phyloP scores from a whole-genome alignment of 1,139 yeast species.

The Yamadazyma taylorii region DNA sequence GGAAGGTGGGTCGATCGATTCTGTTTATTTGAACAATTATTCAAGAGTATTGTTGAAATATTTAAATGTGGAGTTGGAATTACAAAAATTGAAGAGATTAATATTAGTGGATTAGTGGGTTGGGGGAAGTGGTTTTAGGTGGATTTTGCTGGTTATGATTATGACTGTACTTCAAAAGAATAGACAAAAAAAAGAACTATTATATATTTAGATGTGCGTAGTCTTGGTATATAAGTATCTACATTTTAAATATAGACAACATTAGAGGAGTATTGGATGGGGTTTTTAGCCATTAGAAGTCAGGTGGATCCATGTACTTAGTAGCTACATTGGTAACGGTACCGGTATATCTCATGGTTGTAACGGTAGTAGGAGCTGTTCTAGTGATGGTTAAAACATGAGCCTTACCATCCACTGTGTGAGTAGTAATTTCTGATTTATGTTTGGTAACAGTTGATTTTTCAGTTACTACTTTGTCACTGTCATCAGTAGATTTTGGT shows the following conservation, averaged over 20 bases:
- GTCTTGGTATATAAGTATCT: no score
- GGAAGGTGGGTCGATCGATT: conserved; percentile 36
- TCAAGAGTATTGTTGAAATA: conserved; percentile 44
- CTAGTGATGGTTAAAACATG: conserved; percentile 7
- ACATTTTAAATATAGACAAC: no score
- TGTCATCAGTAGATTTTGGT: background rate
- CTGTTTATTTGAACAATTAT: conserved; percentile 46
- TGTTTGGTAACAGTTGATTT: background rate
- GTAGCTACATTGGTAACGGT: conserved; percentile 16
- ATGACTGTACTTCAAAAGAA: no score
- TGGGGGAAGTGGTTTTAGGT: no score
- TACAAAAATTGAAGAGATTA: conserved; percentile 17
- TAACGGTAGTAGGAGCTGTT: conserved; percentile 16
- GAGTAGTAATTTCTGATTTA: background rate
- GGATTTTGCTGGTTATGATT: no score
- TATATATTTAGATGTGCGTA: no score
- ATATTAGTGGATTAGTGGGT: conserved; percentile 2
- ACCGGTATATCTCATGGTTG: conserved; percentile 15
- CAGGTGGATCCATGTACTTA: conserved; percentile 14
- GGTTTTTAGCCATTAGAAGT: conserved; percentile 5
- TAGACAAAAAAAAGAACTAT: no score
- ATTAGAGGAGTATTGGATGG: no score
- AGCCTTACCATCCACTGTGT: background rate
- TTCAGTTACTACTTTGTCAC: background rate
- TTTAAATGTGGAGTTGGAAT: conserved; percentile 30